phyloP scores from a whole-genome alignment of 345 rosid genomes.

The Corymbia maculata region DNA sequence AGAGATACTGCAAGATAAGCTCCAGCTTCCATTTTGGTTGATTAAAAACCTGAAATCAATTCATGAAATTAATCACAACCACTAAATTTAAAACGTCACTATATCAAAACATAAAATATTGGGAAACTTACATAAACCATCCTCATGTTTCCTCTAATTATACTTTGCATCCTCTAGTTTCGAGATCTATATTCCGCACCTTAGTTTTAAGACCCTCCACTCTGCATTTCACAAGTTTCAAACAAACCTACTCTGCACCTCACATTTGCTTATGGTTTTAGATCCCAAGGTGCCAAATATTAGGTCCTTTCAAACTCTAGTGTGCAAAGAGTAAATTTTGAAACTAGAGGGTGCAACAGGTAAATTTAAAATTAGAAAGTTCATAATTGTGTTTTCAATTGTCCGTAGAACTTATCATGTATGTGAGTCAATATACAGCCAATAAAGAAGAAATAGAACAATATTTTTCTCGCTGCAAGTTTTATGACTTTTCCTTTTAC shows the following conservation, averaged over 20 bases:
- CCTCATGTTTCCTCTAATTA: neutral
- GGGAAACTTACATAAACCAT: neutral
- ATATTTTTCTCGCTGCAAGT: neutral
- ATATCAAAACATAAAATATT: neutral
- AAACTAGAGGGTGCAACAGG: neutral
- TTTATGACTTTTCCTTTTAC: neutral
- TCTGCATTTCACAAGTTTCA: neutral
- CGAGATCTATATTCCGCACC: neutral
- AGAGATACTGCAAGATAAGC: conserved; percentile 52
- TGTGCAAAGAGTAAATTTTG: neutral
- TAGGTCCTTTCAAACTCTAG: neutral
- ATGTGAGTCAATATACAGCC: neutral
- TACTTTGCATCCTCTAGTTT: neutral
- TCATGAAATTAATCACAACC: neutral
- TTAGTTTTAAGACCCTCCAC: neutral
- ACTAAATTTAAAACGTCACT: neutral
- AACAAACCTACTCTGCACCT: neutral
- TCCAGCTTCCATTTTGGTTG: conserved; percentile 84
- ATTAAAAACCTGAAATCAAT: conserved; percentile 42
- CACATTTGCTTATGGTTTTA: neutral
- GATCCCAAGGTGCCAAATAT: neutral
- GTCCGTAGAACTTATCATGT: neutral
- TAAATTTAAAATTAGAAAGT: neutral
- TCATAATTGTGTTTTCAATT: neutral
- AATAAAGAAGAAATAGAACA: neutral